Base-by-base conservation (phyloP, 805 yeast species). In the Ogataea philodendri region DNA sequence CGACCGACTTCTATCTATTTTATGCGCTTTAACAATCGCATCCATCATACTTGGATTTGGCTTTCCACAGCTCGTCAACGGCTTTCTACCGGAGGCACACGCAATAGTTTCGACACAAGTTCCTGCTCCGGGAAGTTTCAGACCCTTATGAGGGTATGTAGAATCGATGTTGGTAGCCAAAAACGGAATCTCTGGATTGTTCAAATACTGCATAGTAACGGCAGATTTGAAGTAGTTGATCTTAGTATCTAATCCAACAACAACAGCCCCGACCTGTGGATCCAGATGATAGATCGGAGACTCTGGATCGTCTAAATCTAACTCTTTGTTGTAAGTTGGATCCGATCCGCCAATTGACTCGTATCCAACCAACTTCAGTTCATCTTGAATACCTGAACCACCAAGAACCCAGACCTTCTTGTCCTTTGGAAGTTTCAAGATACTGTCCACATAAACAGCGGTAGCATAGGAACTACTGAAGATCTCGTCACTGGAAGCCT, bases 121-220 rank as follows among this genome's bases (percentile, higher is more conserved):
- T 1, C 98, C 98, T 1, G 98, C 97, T 19, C 98, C 98, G 13
- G 96, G 95, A 32, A 93, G 71, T 31, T 85, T 73, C 49, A 76
- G 69, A 1, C 95, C 96, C 60, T 84, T 81, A 40, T 84, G 76
- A 2, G 98, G 98, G 67, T 79, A 93, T 0, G 98, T 93, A 1
- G 96, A 83, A 60, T 93, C 98, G 26, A 85, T 84, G 59, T 93
- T 93, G 5, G 97, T 93, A 15, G 97, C 97, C 45, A 93, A 69
- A 60, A 87, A 93, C 20, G 80, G 73, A 3, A 86, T 69, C 2
- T 70, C 66, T 32, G 79, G 78, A 39, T 80, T 74, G 43, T 71
- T 67, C 32, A 93, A 67, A 51, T 93, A 89, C 52, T 86, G 89
- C 66, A 89, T 69, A 5, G 96, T 84, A 20, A 78, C 66, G 1